A percentile compares a stretch with the other conserved stretches of the same genome.
Conservation (phyloP, 1,284 basidiomycete genomes). For the Ceratorhiza oryzae-sativae region DNA sequence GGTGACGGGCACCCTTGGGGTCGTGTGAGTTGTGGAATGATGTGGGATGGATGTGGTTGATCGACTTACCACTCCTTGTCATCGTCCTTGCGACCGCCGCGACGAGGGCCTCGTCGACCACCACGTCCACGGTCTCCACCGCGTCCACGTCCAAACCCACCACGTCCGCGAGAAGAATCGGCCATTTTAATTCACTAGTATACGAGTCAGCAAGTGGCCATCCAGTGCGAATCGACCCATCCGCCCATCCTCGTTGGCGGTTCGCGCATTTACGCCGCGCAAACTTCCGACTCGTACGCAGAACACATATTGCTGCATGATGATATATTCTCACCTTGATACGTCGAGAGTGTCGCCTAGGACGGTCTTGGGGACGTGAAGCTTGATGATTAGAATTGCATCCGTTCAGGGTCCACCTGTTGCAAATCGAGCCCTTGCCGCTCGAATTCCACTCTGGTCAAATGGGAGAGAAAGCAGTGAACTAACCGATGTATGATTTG, state of each 20-base stretch:
- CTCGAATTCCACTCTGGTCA: background rate
- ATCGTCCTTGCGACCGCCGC: slow-evolving; percentile 97
- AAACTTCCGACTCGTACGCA: background rate
- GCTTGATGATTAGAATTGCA: slow-evolving; percentile 19
- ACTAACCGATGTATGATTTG: too few relatives aligned
- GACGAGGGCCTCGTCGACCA: slow-evolving; percentile 89
- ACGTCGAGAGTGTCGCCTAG: slow-evolving; percentile 33
- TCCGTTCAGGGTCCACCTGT: background rate
- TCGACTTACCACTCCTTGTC: slow-evolving; percentile 96
- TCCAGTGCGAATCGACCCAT: slow-evolving; percentile 6
- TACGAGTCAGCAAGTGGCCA: slow-evolving; percentile 12
- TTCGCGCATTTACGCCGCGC: slow-evolving; percentile 9
- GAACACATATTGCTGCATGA: background rate
- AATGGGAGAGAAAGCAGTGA: background rate
- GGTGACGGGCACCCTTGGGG: slow-evolving; percentile 90
- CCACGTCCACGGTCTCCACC: slow-evolving; percentile 74
- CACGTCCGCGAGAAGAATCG: slow-evolving; percentile 79
- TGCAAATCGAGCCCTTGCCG: background rate
- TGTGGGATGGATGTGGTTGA: background rate
- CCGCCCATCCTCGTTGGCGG: background rate
- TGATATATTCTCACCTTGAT: slow-evolving; percentile 25
- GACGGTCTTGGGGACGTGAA: slow-evolving; percentile 28
- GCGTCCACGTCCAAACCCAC: slow-evolving; percentile 73
- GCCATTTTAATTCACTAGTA: slow-evolving; percentile 60
- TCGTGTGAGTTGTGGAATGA: background rate